Evolutionary conservation across 169 alveolate genomes (phyloP).

Genomic region (Plasmodium knowlesi): DNA sequence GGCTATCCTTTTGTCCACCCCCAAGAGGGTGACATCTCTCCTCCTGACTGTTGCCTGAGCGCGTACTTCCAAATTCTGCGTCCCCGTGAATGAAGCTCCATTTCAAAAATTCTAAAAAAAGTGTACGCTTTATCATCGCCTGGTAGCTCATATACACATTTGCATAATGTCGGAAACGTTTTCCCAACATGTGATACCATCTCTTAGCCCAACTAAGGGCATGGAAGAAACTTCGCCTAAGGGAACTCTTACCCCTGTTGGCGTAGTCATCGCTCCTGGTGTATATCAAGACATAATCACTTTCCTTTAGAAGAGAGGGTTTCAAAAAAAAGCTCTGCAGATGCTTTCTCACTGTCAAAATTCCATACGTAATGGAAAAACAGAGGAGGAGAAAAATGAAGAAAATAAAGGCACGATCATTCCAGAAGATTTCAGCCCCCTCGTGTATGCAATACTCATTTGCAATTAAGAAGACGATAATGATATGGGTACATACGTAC

Average conservation of each 20-base stretch:
- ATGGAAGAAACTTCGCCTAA: background rate
- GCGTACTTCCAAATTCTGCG: background rate
- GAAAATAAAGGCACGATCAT: constrained; percentile 77
- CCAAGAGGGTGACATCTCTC: background rate
- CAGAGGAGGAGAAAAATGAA: constrained; percentile 55
- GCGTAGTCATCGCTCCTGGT: constrained; percentile 46
- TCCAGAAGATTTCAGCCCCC: constrained; percentile 80
- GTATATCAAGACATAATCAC: constrained; percentile 64
- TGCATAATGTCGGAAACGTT: background rate
- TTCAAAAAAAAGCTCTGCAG: constrained; percentile 54
- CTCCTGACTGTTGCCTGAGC: background rate
- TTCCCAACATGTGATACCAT: background rate
- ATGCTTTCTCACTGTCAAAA: constrained; percentile 47
- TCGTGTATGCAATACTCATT: constrained; percentile 83
- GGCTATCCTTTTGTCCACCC: background rate
- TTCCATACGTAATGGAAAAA: constrained; percentile 51
- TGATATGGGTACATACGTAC: constrained; percentile 72
- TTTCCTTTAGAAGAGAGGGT: constrained; percentile 48
- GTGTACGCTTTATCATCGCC: background rate
- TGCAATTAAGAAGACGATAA: constrained; percentile 76
- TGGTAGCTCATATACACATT: background rate
- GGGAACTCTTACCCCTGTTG: background rate
- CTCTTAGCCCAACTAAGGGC: background rate
- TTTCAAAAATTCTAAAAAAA: background rate
- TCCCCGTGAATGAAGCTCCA: background rate